Evolutionary conservation across 225 moss, liverwort and hornwort genomes (phyloP).

Genomic region (Sphagnum contortum): DNA sequence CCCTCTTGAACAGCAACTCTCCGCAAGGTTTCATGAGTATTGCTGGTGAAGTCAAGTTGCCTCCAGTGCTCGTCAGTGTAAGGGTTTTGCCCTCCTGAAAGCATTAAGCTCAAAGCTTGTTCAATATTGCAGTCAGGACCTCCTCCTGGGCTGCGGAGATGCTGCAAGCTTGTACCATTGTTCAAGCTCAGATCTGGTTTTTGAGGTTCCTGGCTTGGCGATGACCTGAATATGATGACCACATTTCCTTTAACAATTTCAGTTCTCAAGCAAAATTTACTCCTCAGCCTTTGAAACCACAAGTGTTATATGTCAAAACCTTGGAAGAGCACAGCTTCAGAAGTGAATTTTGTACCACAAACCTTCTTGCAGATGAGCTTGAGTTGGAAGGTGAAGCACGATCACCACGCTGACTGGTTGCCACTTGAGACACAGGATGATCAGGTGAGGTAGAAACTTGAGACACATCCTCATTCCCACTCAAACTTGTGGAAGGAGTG

Average conservation of each 20-base stretch:
- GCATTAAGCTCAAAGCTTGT: constrained; percentile 11
- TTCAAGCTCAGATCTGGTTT: too few relatives aligned
- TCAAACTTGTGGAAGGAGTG: constrained; percentile 40
- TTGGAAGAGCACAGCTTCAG: too few relatives aligned
- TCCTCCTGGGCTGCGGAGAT: not conserved
- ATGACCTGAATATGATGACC: too few relatives aligned
- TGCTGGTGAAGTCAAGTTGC: not conserved
- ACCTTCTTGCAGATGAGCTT: constrained; percentile 27
- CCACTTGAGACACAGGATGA: constrained; percentile 4
- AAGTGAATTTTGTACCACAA: not conserved
- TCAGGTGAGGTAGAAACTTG: constrained; percentile 18
- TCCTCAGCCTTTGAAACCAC: too few relatives aligned
- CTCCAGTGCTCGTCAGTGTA: constrained; percentile 13
- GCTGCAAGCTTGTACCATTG: not conserved
- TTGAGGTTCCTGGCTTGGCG: too few relatives aligned
- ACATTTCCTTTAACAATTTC: too few relatives aligned
- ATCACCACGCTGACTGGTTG: constrained; percentile 2
- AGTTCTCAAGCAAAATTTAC: too few relatives aligned
- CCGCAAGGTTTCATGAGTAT: not conserved
- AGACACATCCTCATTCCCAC: constrained; percentile 26
- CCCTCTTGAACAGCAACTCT: too few relatives aligned
- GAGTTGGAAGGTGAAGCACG: constrained; percentile 21
- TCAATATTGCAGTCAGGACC: constrained; percentile 14
- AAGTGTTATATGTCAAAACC: too few relatives aligned
- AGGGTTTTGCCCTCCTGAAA: constrained; percentile 4